Evolutionary conservation across 345 rosid genomes (phyloP), one percentile per base, ranked within the genome.

Genomic region (Cardamine occulta): DNA sequence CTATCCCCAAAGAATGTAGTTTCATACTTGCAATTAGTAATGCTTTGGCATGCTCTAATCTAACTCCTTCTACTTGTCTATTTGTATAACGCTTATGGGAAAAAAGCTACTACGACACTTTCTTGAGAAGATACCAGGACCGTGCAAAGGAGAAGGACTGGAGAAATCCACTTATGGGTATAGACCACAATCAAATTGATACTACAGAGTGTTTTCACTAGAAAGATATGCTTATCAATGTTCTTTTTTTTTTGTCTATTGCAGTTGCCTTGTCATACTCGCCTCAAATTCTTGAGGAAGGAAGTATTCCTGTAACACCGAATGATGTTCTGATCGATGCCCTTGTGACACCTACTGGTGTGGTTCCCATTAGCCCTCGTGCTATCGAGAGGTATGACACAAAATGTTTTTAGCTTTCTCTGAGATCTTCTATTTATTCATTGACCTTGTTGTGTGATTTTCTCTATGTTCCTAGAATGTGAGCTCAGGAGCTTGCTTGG

Each of bases 241-340:
- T 47, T n/a, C n/a, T 24, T 23, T 15, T n/a, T 42, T 65, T 3
- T 28, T 28, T 0, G 64, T 18, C 15, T 63, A 64, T 69, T 82
- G 87, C 88, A 91, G 98, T 89, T 82, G 97, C 94, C 39, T 87
- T 95, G 66, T 90, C 99, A 65, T 95, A 92, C 74, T 92, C 96
- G 14, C 49, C 80, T 63, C 99, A 95, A 84, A 88, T 92, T 70
- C 59, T 90, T 76, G 93, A 95, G 70, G 90, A 88, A 15, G 93
- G 80, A 79, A 67, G 73, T 64, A 80, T 95, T 75, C 86, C 97
- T 19, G 56, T 87, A 35, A 88, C 97, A 68, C 70, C 82, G 10
- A 70, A 78, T 40, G 97, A 95, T 79, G 78, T 88, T 28, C 77
- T 78, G 31, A 84, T 92, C 42, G 97, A 90, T 76, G 97, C 96